A percentile compares a stretch with the other conserved stretches of the same genome.
Evolutionary conservation across 805 yeast genomes (phyloP).

Genomic region (Kazachstania psychrophila): DNA sequence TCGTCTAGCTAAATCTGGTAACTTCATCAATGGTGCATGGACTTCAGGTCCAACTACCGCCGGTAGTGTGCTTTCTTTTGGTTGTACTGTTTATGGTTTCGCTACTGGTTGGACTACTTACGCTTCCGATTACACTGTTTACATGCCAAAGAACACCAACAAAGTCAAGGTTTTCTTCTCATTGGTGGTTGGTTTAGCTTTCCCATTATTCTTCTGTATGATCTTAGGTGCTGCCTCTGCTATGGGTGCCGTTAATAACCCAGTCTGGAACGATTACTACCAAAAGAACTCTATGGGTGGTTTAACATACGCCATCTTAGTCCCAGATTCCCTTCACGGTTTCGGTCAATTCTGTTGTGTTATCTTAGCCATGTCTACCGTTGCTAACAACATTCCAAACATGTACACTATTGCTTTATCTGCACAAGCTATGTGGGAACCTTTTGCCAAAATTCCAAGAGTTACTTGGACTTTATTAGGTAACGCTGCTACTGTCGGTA

Average conservation of each 20-base stretch:
- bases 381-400: conserved; percentile 87
- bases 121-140: conserved; percentile 86
- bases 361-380: conserved; percentile 69
- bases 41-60: conserved; percentile 57
- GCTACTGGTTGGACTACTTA: conserved; percentile 96
- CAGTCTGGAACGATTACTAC: conserved; percentile 43
- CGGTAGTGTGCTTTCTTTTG: conserved; percentile 70
- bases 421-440: conserved; percentile 75
- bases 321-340: conserved; percentile 71
- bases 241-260: conserved; percentile 49
- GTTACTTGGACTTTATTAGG: conserved; percentile 71
- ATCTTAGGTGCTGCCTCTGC: conserved; percentile 81
- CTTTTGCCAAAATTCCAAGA: conserved; percentile 67
- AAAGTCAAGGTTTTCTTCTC: conserved; percentile 51
- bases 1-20: conserved; percentile 56
- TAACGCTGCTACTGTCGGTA: conserved; percentile 67
- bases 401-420: conserved; percentile 82
- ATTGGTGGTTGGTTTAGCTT: conserved; percentile 50
- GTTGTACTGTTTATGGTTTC: conserved; percentile 76
- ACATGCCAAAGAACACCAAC: conserved; percentile 61
- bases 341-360: conserved; percentile 89
- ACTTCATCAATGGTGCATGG: conserved; percentile 47
- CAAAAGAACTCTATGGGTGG: conserved; percentile 61
- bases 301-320: conserved; percentile 65
- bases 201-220: conserved; percentile 65